phyloP scores from a whole-genome alignment of 1,139 yeast species.

The Kurtzmaniella quercitrusa region DNA sequence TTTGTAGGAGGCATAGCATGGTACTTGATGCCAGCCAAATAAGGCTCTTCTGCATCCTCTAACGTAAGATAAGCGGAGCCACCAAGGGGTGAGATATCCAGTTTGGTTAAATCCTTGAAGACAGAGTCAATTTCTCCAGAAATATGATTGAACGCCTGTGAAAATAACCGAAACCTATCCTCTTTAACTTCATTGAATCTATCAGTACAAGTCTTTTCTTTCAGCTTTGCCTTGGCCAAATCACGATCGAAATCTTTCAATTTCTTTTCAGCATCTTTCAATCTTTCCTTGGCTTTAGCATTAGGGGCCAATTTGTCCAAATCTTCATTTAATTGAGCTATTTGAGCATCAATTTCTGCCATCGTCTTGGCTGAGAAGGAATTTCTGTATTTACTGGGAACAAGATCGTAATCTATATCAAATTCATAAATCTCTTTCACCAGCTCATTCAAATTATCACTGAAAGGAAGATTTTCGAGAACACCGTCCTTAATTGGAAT shows the following conservation, averaged over 20 bases:
- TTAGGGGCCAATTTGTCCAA: constrained; percentile 72
- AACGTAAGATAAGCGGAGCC: constrained; percentile 88
- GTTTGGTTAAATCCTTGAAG: constrained; percentile 83
- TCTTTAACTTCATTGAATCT: constrained; percentile 59
- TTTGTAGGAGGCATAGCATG: constrained; percentile 98
- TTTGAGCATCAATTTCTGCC: constrained; percentile 41
- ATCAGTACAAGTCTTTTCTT: constrained; percentile 53
- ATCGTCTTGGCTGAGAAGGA: constrained; percentile 34
- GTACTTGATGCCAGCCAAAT: constrained; percentile 74
- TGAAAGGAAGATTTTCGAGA: constrained; percentile 47
- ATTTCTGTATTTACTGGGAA: constrained; percentile 44
- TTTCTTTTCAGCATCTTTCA: constrained; percentile 63
- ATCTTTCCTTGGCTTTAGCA: constrained; percentile 72
- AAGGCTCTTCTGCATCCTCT: constrained; percentile 90
- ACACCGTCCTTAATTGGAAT: constrained; percentile 63
- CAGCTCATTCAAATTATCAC: constrained; percentile 36
- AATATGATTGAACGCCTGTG: constrained; percentile 72
- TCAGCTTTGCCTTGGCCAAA: constrained; percentile 56
- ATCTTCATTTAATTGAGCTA: constrained; percentile 34
- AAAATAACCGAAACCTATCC: constrained; percentile 58
- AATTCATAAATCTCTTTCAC: constrained; percentile 42
- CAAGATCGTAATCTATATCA: constrained; percentile 52
- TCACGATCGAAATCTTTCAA: constrained; percentile 62
- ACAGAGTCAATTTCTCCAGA: constrained; percentile 67
- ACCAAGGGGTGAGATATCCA: constrained; percentile 68